A percentile compares a stretch with the other conserved stretches of the same genome.
phyloP scores from a whole-genome alignment of 2,329 filamentous ascomycete genomes.

The Neonectria magnoliae region DNA sequence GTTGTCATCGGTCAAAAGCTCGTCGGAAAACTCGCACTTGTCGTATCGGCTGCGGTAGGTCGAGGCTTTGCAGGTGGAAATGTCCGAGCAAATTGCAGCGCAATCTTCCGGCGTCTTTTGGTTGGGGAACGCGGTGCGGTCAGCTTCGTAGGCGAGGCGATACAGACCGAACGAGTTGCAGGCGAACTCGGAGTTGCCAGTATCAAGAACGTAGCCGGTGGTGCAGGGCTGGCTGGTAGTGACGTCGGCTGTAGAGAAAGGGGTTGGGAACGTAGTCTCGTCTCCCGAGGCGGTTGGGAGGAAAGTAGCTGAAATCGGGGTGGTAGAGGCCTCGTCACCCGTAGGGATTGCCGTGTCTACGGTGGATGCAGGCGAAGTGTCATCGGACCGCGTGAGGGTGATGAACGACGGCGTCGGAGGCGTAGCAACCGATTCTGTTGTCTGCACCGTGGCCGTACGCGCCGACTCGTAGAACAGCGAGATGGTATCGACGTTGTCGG shows the following conservation, averaged over 20 bases:
- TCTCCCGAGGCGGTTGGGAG: no score
- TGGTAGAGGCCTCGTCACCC: no score
- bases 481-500: constrained; percentile 27
- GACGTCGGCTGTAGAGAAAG: no score
- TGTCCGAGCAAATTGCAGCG: neutral
- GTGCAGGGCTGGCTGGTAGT: neutral
- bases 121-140: neutral
- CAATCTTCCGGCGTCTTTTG: neutral
- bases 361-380: no score
- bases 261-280: neutral
- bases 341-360: no score
- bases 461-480: constrained; percentile 26
- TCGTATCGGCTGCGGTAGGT: neutral
- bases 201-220: neutral
- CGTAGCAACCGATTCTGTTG: no score
- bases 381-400: no score
- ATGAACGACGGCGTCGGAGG: no score
- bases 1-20: neutral
- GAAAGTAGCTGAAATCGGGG: no score
- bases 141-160: neutral
- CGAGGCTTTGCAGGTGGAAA: neutral
- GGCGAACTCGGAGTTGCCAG: neutral
- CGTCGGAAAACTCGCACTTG: neutral
- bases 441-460: neutral
- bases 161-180: neutral